Evolutionary conservation across 176 grass and related monocot species (phyloP), one percentile per base, ranked within the genome.

Genomic region (Carex myosuroides): DNA sequence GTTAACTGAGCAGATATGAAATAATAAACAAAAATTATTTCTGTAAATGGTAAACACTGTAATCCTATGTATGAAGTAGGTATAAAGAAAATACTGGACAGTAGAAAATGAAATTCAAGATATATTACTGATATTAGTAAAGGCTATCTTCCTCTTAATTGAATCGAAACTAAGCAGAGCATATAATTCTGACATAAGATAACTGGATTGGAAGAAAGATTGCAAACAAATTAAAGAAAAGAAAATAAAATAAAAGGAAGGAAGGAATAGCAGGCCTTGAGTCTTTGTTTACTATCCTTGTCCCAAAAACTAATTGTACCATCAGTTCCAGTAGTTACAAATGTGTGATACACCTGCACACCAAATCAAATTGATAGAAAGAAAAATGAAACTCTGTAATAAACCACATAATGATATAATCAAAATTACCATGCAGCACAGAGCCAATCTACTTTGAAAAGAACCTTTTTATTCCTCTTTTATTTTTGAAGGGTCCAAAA

Each of bases 301-400:
- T 96, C 94, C 94, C 94, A 93, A 71, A 89, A 97, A 79, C 88
- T 93, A 80, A 97, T 88, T 69, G 89, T 79, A 52, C 94, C 94
- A 83, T 97, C 94, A 61, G 89, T 90, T 88, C 94, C 91, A 65
- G 89, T 85, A 82, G 91, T 90, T n/a, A 89, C 87, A 88, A 97
- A 97, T 33, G 94, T 97, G 72, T 91, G 91, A 89, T 96, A 86
- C 65, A 90, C 89, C 94, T 97, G 83, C 37, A 60, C 29, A 80
- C 24, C 70, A 79, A 50, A 85, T 42, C 3, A 41, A 63, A 64
- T 60, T 60, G 39, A 60, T 60, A 80, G 57, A 80, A 41, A 44
- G 20, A 62, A 74, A 74, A 74, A 5, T 52, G 13, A 74, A 74
- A 74, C 3, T 74, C n/a, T 48, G 37, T 18, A 72, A 72, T 20